Percentiles rank a stretch among this genome's conserved stretches.
These are phyloP conservation scores for Ophiognomonia clavigignenti-juglandacearum DNA, from an alignment of 2,329 filamentous ascomycete species.

Conservation along the genomic window DNA sequence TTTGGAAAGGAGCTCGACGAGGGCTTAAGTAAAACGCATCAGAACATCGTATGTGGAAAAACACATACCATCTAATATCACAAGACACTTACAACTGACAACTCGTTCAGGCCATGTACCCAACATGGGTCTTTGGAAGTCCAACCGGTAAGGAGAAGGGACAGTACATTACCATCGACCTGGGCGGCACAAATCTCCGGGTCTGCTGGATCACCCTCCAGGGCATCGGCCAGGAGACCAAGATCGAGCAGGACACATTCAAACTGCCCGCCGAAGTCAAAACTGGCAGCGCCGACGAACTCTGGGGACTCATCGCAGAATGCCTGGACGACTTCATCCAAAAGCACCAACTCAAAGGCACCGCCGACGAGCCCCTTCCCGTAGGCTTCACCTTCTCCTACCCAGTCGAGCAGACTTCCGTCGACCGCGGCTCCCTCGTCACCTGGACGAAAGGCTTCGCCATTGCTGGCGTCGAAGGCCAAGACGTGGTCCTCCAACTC, in stretches of 20 bases:
- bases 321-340: conserved; percentile 65
- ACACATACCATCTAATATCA: not conserved
- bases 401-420: conserved; percentile 64
- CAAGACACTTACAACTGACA: not conserved
- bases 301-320: conserved; percentile 68
- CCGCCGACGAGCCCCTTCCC: conserved; percentile 45
- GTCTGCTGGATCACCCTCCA: conserved; percentile 27
- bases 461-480: conserved; percentile 64
- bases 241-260: conserved; percentile 67
- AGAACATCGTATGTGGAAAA: conserved; percentile 6
- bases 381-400: conserved; percentile 72
- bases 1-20: conserved; percentile 9
- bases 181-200: conserved; percentile 30
- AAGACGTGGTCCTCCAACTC: conserved; percentile 64
- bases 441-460: conserved; percentile 74
- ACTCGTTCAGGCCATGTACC: conserved; percentile 13
- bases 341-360: conserved; percentile 30
- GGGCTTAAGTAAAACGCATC: conserved; percentile 4
- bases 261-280: conserved; percentile 64
- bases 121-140: conserved; percentile 28
- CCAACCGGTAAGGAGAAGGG: conserved; percentile 75
- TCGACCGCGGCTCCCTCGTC: conserved; percentile 66
- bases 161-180: conserved; percentile 27
- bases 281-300: conserved; percentile 57
- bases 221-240: conserved; percentile 38